Conservation (phyloP, 1,284 basidiomycete species). For the Anthracocystis panici-leucophaei region DNA sequence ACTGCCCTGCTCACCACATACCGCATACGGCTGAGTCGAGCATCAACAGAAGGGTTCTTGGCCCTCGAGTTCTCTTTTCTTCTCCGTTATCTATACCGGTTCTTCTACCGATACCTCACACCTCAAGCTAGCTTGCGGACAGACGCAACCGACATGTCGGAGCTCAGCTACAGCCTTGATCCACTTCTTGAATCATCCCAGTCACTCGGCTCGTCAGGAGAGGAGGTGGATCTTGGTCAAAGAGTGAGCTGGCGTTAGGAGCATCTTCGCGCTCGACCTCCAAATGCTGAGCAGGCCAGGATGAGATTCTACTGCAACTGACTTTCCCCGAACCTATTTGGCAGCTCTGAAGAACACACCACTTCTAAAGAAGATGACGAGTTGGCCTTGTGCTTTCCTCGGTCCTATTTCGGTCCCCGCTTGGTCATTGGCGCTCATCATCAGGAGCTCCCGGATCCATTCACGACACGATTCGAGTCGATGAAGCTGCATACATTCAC, state of each 20-base stretch:
- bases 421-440: not conserved
- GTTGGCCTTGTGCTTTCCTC: not conserved
- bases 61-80: too few relatives aligned
- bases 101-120: not conserved
- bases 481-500: constrained; percentile 1
- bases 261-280: not conserved
- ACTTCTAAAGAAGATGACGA: not conserved
- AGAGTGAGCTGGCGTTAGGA: not conserved
- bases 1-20: too few relatives aligned
- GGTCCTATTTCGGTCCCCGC: not conserved
- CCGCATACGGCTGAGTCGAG: too few relatives aligned
- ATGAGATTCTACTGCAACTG: not conserved
- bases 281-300: not conserved
- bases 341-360: not conserved
- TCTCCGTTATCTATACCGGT: too few relatives aligned
- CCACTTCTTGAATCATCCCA: not conserved
- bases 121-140: too few relatives aligned
- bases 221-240: not conserved
- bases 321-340: too few relatives aligned
- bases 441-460: not conserved
- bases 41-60: too few relatives aligned
- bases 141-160: not conserved
- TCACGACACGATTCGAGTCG: not conserved
- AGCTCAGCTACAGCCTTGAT: not conserved
- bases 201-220: not conserved